Base-by-base conservation (phyloP, 2,329 filamentous ascomycete species). In the Didymosphaeria variabile region DNA sequence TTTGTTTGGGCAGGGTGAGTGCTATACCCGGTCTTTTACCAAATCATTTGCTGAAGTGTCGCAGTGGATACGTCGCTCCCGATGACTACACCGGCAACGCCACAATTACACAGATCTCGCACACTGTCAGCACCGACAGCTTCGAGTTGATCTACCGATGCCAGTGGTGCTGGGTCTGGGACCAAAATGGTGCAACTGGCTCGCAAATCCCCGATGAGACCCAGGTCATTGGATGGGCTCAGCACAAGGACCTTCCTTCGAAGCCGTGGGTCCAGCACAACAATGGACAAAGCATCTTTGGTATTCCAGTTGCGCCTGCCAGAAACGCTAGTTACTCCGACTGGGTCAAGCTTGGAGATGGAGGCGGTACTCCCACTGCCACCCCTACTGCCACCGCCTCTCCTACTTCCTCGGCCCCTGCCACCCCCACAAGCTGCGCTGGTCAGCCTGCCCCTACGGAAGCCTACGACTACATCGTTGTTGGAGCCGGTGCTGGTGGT, bases 141-240 rank as follows among this genome's bases (percentile, higher is more conserved):
- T 91, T 86, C 73, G 85, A 85, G 49, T 72, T 90, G 51, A 83
- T 90, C n/a, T 91, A 90, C 78, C 83, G 87, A 50, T 91, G 89
- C 76, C 76, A 88, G 65, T 69, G 74, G 69, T 82, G 80, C 66
- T 82, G 79, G 78, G 65, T 67, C 13, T 82, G 80, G 80, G 72
- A 81, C 57, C 79, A 81, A 38, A 74, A 76, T 2, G 79, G 79
- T 44, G 77, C 76, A n/a, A 66, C 71, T 15, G 78, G 77, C 50
- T 75, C 73, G 9, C 77, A 80, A 57, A 62, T 79, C 12, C 80
- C 80, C 1, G 68, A 65, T 21, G 78, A 77, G n/a, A 67, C 71
- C 0, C 70, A 77, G 38, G 69, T 87, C 29, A 74, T 89, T 19
- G 87, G 87, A 8, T 88, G 86, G 80, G 86, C 85, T 7, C 83